Base-by-base conservation (phyloP, 1,284 basidiomycete species). In the Chalciporus piperatoides region DNA sequence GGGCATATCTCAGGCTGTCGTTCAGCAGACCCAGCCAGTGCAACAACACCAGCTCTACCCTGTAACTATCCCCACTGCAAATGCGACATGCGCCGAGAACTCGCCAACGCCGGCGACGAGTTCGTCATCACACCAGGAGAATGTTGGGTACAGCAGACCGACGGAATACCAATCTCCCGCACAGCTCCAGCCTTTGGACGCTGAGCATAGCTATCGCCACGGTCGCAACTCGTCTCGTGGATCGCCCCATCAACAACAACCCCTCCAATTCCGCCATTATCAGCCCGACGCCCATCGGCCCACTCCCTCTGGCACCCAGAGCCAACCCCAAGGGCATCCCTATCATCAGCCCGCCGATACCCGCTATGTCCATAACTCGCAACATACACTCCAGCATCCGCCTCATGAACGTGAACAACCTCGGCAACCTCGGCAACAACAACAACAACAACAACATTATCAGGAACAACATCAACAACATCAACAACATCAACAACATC, bases 271-370 rank as follows among this genome's bases (percentile, higher is more conserved):
- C 30, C 49, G 44, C 28, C 38, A 51, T 21, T 52, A 59, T 41
- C 58, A 56, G 27, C 52, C 57, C 7, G 53, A 62, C 14, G 19
- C 36, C 32, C 44, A 55, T 17, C 54, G 46, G 25, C 48, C 56
- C 9, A 33, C 52, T 44, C 54, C 60, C 17, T 50, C 32, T 33
- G 8, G n/a, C 6, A n/a, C 54, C 23, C 53, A 46, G 54, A 41
- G 56, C 23, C 56, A 63, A 15, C 56, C 62, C 24, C 59, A 58
- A 15, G 56, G 57, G 25, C 56, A 59, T 33, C 47, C 49, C 17
- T 52, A 59, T 21, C 68, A 62, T 19, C 68, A 62, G 37, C 51
- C 49, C 2, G 21, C 39, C 6, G 50, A 52, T 6, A n/a, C 36
- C 36, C 48, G 25, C 1, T 52, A 60, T 14, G 51, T 49, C 5